A percentile compares a stretch with the other conserved stretches of the same genome.
These are phyloP conservation scores for Cardiospermum halicacabum DNA, from an alignment of 345 rosid species.

Conservation along the genomic window DNA sequence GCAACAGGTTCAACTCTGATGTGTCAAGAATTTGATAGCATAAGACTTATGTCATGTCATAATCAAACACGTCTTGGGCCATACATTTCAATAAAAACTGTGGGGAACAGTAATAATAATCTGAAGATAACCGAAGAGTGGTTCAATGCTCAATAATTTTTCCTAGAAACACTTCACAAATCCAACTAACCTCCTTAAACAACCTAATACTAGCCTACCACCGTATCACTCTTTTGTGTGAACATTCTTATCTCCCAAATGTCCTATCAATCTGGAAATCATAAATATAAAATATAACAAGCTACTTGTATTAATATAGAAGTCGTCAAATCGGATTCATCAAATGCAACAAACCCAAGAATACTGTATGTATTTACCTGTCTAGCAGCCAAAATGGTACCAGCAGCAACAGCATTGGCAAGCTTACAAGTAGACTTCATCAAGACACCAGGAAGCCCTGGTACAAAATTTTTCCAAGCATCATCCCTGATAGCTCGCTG, in stretches of 20 bases:
- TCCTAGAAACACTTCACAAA: background rate
- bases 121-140: too few relatives aligned
- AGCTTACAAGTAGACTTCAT: slow-evolving; percentile 55
- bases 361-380: slow-evolving; percentile 31
- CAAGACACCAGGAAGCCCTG: slow-evolving; percentile 53
- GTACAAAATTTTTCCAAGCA: slow-evolving; percentile 63
- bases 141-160: background rate
- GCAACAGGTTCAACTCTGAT: background rate
- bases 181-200: background rate
- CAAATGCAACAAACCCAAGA: background rate
- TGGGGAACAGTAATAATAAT: too few relatives aligned
- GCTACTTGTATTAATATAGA: too few relatives aligned
- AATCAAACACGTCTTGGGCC: background rate
- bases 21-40: background rate
- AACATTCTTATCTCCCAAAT: background rate
- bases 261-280: background rate
- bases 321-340: too few relatives aligned
- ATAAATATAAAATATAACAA: background rate
- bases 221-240: background rate
- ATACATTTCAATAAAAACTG: background rate
- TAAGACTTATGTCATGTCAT: too few relatives aligned
- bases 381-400: slow-evolving; percentile 52
- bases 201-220: background rate
- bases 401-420: slow-evolving; percentile 54
- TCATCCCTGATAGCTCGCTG: slow-evolving; percentile 60